Percentiles rank a stretch among this genome's conserved stretches.
Evolutionary conservation across 176 grass and related monocot genomes (phyloP).

Genomic region (Cenchrus fungigraminus): DNA sequence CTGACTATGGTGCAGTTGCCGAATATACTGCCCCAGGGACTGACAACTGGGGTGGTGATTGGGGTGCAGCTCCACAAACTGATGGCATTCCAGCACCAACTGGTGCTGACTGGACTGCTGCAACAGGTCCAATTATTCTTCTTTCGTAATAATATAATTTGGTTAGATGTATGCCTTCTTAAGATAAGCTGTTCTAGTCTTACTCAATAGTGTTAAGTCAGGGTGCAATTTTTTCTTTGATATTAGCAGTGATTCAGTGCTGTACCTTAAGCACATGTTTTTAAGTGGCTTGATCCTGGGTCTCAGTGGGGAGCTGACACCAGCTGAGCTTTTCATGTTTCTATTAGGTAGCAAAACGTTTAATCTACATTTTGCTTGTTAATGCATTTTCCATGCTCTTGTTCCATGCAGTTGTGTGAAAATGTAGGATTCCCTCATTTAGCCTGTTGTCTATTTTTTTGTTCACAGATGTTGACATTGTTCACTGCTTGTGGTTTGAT

Average conservation of each 20-base stretch:
- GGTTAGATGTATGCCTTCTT: not conserved
- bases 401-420: not conserved
- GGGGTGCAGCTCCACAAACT: constrained; percentile 39
- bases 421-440: no score
- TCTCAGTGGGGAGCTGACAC: not conserved
- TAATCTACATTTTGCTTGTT: not conserved
- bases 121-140: constrained; percentile 50
- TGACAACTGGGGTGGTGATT: constrained; percentile 57
- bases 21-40: constrained; percentile 41
- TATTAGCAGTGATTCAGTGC: not conserved
- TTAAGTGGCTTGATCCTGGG: not conserved
- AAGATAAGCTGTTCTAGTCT: not conserved
- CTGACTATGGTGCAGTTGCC: constrained; percentile 51
- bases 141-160: not conserved
- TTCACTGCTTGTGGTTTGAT: not conserved
- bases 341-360: not conserved
- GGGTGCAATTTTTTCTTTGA: not conserved
- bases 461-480: not conserved
- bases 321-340: not conserved
- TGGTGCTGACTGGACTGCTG: constrained; percentile 51
- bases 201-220: not conserved
- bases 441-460: not conserved
- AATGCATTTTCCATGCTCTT: not conserved
- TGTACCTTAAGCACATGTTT: not conserved
- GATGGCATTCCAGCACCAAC: constrained; percentile 39